Conservation (phyloP, 176 grass and related monocot genomes). For the Triticum monococcum region DNA sequence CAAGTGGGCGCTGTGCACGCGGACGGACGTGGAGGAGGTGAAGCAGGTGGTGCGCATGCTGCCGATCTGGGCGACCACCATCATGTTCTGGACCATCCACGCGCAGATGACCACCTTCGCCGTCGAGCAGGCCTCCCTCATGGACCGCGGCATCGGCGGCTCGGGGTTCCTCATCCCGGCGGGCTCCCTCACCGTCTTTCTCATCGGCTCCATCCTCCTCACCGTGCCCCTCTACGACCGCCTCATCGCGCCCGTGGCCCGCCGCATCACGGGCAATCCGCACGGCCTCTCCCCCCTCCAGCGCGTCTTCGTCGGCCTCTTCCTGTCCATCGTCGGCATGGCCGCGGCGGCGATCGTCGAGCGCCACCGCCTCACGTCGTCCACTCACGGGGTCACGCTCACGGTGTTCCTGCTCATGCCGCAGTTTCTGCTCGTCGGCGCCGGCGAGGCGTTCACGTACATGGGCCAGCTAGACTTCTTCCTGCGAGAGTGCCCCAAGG, state of each 20-base stretch:
- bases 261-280: slow-evolving; percentile 59
- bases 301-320: slow-evolving; percentile 73
- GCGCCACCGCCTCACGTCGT: slow-evolving; percentile 42
- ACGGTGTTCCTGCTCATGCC: slow-evolving; percentile 87
- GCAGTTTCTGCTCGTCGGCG: slow-evolving; percentile 85
- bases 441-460: slow-evolving; percentile 95
- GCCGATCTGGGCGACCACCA: slow-evolving; percentile 67
- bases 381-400: slow-evolving; percentile 17
- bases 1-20: slow-evolving; percentile 50
- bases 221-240: slow-evolving; percentile 87
- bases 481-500: slow-evolving; percentile 86
- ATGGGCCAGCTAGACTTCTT: slow-evolving; percentile 97
- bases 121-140: slow-evolving; percentile 70
- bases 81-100: slow-evolving; percentile 92
- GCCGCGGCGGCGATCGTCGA: slow-evolving; percentile 48
- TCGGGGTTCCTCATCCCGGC: slow-evolving; percentile 69
- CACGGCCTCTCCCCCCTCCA: slow-evolving; percentile 82
- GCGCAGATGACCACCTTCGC: slow-evolving; percentile 97
- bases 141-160: slow-evolving; percentile 66
- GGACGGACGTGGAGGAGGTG: slow-evolving; percentile 78
- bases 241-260: slow-evolving; percentile 41
- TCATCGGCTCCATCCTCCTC: slow-evolving; percentile 89
- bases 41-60: slow-evolving; percentile 78
- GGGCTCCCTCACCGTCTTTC: slow-evolving; percentile 89
- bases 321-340: slow-evolving; percentile 75